Evolutionary conservation across 306 rosid species (phyloP).

Genomic region (Cicer judaicum): DNA sequence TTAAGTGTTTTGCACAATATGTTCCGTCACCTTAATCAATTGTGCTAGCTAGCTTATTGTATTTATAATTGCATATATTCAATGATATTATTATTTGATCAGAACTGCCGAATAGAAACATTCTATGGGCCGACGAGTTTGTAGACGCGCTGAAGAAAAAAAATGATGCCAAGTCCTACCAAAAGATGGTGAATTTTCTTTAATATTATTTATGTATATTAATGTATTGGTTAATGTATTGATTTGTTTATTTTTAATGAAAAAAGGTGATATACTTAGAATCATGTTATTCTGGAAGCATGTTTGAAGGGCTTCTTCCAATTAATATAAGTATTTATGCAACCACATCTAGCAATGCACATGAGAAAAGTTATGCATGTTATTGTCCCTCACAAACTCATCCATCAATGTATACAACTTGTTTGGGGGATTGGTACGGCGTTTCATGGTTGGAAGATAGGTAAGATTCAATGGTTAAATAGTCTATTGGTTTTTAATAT

Average conservation of each 20-base stretch:
- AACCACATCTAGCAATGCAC: slow-evolving; percentile 64
- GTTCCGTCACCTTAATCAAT: too few species aligned
- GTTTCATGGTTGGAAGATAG: too few species aligned
- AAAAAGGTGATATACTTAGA: slow-evolving; percentile 66
- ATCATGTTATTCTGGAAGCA: slow-evolving; percentile 76
- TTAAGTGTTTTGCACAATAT: too few species aligned
- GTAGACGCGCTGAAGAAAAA: slow-evolving; percentile 54
- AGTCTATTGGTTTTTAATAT: too few species aligned
- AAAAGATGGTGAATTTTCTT: slow-evolving; percentile 53
- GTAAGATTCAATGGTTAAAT: too few species aligned
- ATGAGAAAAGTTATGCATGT: slow-evolving; percentile 54
- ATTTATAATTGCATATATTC: too few species aligned
- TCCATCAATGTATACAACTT: slow-evolving; percentile 13
- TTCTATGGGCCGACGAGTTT: slow-evolving; percentile 48
- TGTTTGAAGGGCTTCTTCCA: slow-evolving; percentile 71
- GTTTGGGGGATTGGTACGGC: slow-evolving; percentile 63
- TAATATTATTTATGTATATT: neutral
- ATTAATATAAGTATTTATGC: slow-evolving; percentile 54
- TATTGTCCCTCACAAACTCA: slow-evolving; percentile 50
- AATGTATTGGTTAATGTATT: too few species aligned
- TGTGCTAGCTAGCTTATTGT: too few species aligned
- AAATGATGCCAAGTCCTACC: slow-evolving; percentile 53
- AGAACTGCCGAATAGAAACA: slow-evolving; percentile 59
- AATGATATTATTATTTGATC: slow-evolving; percentile 1
- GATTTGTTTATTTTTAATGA: too few species aligned